Percentiles rank a stretch among this genome's conserved stretches.
Evolutionary conservation across 768 basidiomycete genomes (phyloP).

Genomic region (Nevesoporus exiguus): DNA sequence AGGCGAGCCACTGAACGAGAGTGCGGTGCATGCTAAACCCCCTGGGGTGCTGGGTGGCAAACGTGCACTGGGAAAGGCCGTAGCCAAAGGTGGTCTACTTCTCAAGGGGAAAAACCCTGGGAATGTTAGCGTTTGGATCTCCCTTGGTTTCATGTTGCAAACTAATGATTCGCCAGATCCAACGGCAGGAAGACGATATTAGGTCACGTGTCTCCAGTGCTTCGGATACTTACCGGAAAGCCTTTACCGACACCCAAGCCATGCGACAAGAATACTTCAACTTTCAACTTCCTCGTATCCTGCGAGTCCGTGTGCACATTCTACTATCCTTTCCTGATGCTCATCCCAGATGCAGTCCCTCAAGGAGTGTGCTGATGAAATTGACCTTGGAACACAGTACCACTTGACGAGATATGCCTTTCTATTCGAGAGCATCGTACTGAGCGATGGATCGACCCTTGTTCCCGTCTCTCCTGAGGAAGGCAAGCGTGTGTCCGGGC

Average conservation of each 20-base stretch:
- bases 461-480: slow-evolving; percentile 70
- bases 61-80: slow-evolving; percentile 85
- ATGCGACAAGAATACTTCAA: slow-evolving; percentile 98
- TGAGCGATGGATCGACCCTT: slow-evolving; percentile 85
- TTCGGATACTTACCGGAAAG: slow-evolving; percentile 88
- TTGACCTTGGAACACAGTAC: slow-evolving; percentile 97
- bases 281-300: slow-evolving; percentile 89
- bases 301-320: slow-evolving; percentile 62
- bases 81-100: slow-evolving; percentile 84
- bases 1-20: slow-evolving; percentile 88
- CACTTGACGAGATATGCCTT: slow-evolving; percentile 94
- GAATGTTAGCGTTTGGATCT: slow-evolving; percentile 47
- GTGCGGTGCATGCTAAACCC: slow-evolving; percentile 59
- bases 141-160: slow-evolving; percentile 3
- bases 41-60: slow-evolving; percentile 64
- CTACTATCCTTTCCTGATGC: not conserved
- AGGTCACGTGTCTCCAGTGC: slow-evolving; percentile 78
- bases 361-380: slow-evolving; percentile 94
- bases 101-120: slow-evolving; percentile 92
- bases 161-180: slow-evolving; percentile 49
- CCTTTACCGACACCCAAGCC: slow-evolving; percentile 83
- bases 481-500: slow-evolving; percentile 41
- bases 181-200: slow-evolving; percentile 93
- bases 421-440: slow-evolving; percentile 84
- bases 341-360: slow-evolving; percentile 52